These are phyloP conservation scores for Stephanodiscus triporus DNA, from an alignment of 108 stramenopile genomes.

Conservation along the genomic window DNA sequence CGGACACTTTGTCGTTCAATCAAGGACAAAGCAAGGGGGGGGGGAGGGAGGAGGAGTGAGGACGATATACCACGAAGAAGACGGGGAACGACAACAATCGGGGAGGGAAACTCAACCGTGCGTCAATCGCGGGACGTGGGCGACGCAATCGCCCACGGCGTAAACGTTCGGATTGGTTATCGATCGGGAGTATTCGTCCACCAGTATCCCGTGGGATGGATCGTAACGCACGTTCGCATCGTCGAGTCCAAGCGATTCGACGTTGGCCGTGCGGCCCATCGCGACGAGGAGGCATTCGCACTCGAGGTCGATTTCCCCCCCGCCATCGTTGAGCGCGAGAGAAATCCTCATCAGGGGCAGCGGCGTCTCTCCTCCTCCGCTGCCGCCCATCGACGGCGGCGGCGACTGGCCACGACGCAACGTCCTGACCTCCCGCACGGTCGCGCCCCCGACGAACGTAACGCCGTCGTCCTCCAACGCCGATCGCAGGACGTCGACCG, in stretches of 20 bases:
- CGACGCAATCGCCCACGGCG: constrained; percentile 93
- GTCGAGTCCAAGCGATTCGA: constrained; percentile 90
- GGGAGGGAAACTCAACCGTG: constrained; percentile 48
- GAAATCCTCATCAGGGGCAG: constrained; percentile 74
- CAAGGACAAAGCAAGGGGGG: neutral
- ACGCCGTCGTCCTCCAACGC: constrained; percentile 80
- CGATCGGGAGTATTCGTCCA: constrained; percentile 85
- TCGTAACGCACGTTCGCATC: constrained; percentile 80
- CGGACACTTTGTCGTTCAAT: constrained; percentile 54
- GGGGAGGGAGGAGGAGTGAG: neutral
- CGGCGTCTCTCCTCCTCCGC: neutral
- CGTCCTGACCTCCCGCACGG: constrained; percentile 58
- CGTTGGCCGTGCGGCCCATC: constrained; percentile 90
- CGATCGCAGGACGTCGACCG: constrained; percentile 61
- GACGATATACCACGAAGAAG: neutral
- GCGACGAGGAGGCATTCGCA: constrained; percentile 91
- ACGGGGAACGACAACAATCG: neutral
- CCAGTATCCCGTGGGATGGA: constrained; percentile 73
- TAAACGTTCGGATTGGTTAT: constrained; percentile 87
- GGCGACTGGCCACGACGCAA: constrained; percentile 7
- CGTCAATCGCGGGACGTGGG: constrained; percentile 82
- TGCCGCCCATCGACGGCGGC: neutral
- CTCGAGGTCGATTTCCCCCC: constrained; percentile 42
- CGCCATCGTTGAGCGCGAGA: constrained; percentile 5
- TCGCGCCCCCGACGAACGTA: constrained; percentile 58